These are phyloP conservation scores for Dimocarpus longan DNA, from an alignment of 345 rosid species.

Conservation along the genomic window DNA sequence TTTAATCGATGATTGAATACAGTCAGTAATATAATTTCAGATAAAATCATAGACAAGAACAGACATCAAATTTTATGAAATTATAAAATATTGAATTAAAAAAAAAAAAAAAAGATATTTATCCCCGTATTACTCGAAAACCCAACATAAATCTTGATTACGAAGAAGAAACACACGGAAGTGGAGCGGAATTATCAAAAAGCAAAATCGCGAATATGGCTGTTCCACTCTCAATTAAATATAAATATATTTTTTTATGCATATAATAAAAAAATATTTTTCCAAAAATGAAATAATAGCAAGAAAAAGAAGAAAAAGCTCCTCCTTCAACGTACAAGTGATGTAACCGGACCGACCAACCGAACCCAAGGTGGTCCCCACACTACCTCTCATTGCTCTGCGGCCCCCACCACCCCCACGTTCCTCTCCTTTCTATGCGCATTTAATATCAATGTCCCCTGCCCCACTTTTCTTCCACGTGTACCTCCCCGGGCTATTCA, in stretches of 20 bases:
- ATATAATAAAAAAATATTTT: background rate
- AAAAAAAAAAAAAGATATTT: no score
- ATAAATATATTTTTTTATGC: no score
- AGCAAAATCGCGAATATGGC: background rate
- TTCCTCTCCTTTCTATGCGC: slow-evolving; percentile 29
- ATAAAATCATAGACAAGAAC: no score
- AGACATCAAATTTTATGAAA: no score
- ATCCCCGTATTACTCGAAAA: no score
- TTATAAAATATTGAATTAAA: no score
- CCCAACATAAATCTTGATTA: no score
- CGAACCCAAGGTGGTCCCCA: slow-evolving; percentile 27
- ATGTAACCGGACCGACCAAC: slow-evolving; percentile 39
- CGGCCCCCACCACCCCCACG: slow-evolving; percentile 33
- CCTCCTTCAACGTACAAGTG: slow-evolving; percentile 24
- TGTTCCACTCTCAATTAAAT: background rate
- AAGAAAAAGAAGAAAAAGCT: background rate
- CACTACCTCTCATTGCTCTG: background rate
- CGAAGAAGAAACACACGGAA: background rate
- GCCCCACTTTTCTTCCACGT: background rate
- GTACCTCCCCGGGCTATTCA: background rate
- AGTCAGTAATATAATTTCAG: no score
- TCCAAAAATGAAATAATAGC: background rate
- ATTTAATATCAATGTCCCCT: slow-evolving; percentile 13
- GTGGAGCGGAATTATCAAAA: slow-evolving; percentile 13
- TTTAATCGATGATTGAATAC: no score